phyloP scores from a whole-genome alignment of 768 basidiomycete genomes.

The Rhizopogon rudus region DNA sequence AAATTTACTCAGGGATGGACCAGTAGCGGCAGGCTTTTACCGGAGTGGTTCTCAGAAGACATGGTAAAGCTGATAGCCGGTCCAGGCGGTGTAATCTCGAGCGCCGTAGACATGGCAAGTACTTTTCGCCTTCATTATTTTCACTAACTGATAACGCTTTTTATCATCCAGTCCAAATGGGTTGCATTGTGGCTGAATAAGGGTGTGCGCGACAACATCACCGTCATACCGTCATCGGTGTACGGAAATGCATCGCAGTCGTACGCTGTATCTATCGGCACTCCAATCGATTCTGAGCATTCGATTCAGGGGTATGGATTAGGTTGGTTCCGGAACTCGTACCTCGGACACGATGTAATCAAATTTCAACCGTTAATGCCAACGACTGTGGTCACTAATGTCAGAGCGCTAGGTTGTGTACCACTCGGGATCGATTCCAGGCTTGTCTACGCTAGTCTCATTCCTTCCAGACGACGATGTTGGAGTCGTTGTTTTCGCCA shows the following conservation, averaged over 20 bases:
- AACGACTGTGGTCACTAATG: no score
- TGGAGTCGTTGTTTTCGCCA: slow-evolving; percentile 32
- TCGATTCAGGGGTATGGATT: slow-evolving; percentile 36
- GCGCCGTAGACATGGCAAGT: slow-evolving; percentile 36
- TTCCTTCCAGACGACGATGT: slow-evolving; percentile 32
- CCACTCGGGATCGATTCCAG: slow-evolving; percentile 31
- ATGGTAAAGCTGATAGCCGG: slow-evolving; percentile 26
- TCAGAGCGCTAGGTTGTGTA: slow-evolving; percentile 23
- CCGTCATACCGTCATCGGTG: slow-evolving; percentile 27
- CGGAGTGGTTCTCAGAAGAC: slow-evolving; percentile 26
- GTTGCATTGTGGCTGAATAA: slow-evolving; percentile 26
- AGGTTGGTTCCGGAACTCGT: slow-evolving; percentile 39
- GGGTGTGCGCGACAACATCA: slow-evolving; percentile 26
- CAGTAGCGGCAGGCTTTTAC: slow-evolving; percentile 26
- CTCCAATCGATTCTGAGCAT: slow-evolving; percentile 6
- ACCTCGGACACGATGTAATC: slow-evolving; percentile 35
- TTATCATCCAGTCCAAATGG: slow-evolving; percentile 33
- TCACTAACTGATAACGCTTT: neutral
- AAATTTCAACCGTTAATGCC: neutral
- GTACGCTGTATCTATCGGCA: slow-evolving; percentile 17
- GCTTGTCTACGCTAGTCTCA: slow-evolving; percentile 24
- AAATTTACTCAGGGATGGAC: slow-evolving; percentile 31
- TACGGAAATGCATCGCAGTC: slow-evolving; percentile 28
- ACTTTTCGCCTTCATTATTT: no score
- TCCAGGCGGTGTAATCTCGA: slow-evolving; percentile 41